Percentiles rank a stretch among this genome's conserved stretches.
Conservation (phyloP, 208 protist species). For the Herpetomonas muscarum region DNA sequence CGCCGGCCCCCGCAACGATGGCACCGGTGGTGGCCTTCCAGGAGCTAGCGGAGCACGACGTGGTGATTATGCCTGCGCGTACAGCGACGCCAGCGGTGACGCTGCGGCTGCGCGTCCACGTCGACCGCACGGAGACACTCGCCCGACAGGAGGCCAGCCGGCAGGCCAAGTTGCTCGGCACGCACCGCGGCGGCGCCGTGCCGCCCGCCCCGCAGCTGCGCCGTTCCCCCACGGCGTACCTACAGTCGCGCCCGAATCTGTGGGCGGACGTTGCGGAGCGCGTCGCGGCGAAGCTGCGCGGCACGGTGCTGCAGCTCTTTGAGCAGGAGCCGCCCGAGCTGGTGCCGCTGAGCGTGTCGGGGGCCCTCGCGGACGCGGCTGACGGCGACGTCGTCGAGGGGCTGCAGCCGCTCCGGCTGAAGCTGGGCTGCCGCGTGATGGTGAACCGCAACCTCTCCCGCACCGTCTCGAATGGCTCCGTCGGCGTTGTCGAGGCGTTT, state of each 20-base stretch:
- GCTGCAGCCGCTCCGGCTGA: conserved; percentile 71
- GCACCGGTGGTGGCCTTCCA: background rate
- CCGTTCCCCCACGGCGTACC: background rate
- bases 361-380: conserved; percentile 57
- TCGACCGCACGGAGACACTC: conserved; percentile 3
- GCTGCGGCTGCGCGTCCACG: conserved; percentile 45
- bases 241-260: conserved; percentile 4
- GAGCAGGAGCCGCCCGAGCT: conserved; percentile 40
- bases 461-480: conserved; percentile 83
- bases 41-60: conserved; percentile 40
- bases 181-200: background rate
- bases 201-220: background rate
- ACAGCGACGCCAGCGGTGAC: conserved; percentile 18
- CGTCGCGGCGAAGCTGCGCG: conserved; percentile 37
- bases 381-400: conserved; percentile 37
- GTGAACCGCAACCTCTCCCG: conserved; percentile 85
- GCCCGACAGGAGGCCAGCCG: background rate
- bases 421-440: conserved; percentile 88
- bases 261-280: conserved; percentile 44
- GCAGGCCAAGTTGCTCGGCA: background rate
- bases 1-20: no score
- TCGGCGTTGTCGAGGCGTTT: conserved; percentile 86
- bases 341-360: conserved; percentile 63
- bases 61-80: conserved; percentile 63
- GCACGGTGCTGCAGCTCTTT: conserved; percentile 36